Base-by-base conservation (phyloP, 2,329 filamentous ascomycete genomes). In the Pezicula carpinea region DNA sequence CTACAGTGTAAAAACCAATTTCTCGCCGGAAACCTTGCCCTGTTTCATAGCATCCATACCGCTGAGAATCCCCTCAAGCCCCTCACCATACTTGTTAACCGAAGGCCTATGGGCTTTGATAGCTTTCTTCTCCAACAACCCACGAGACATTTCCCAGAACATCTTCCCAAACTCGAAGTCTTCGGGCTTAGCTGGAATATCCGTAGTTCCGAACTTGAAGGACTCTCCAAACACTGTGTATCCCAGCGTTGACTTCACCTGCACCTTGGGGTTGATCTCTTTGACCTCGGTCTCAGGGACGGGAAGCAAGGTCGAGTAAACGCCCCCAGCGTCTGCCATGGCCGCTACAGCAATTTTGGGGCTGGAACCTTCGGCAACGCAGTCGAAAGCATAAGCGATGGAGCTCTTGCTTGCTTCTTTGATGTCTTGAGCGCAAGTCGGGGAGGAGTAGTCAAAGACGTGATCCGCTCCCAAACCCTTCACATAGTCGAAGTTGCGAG, bases 401-500 rank as follows among this genome's bases (percentile, higher is more conserved):
- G 59, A 61, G 59, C 73, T 66, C 3, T 69, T 62, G 8, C 72
- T 74, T 43, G 64, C 64, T 35, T 66, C 61, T 29, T 68, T 66
- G 59, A 80, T 79, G 49, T 75, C 67, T 33, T 64, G 61, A 1
- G 67, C 66, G 26, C 66, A 67, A 17, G 68, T 66, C 0, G 69
- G 64, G 15, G 69, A 67, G 15, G 66, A 67, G 65, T 80, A 79
- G 60, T 79, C 70, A 53, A 77, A 76, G 10, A 67, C 67, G 38
- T 64, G 64, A 47, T 69, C 66, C 1, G 74, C 75, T 17, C 77
- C 77, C 10, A 74, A 63, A 3, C 57, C 60, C 49, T 69, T 69
- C 3, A 73, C 63, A 10, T 76, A 69, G 3, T 69, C 66, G 58
- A 72, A 74, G 59, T 77, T 77, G 43, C 63, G 65, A 2, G 70